Base-by-base conservation (phyloP, 352 stramenopile genomes). In the Aphanomyces euteiches region DNA sequence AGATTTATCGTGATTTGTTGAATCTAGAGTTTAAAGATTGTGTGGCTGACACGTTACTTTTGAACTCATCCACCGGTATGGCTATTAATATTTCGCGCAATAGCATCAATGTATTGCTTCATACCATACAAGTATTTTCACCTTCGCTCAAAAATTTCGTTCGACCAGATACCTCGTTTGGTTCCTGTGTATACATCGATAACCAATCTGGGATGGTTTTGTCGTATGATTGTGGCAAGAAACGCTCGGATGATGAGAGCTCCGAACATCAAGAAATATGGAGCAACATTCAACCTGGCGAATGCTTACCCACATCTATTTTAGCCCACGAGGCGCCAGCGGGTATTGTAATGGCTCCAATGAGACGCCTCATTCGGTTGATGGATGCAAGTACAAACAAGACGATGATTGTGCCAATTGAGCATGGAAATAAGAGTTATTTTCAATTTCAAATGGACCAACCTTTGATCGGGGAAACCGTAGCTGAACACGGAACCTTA, bases 121-220 rank as follows among this genome's bases (percentile, higher is more conserved):
- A 91, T 67, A 90, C 90, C 61, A 75, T 88, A 53, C 77, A 79
- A 59, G 76, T 95, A 34, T 82, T 95, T 56, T 89, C 81, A n/a
- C 89, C 87, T 66, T 81, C 19, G 72, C 3, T 74, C 77, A 7
- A 77, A 82, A 19, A 77, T 87, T 59, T 75, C 72, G 13, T 71
- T 82, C 37, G 73, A 70, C 43, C 77, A 78, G 7, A 82, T 81
- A 7, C 59, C 40, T 50, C 43, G 17, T 82, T 95, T 36, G 87
- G 87, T 1, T 83, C 85, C 19, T 92, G 88, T 67, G 90, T 95
- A 57, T 95, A 95, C 64, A 84, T 95, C 6, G 87, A 95, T 58
- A 95, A 95, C 56, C 85, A 95, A 56, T 91, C 85, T 2, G 87
- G 87, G 8, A 92, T 95, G 59, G 82, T 82, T 28, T 91, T 95